These are phyloP conservation scores for Plasmodium inui DNA, from an alignment of 169 alveolate species.

Conservation along the genomic window DNA sequence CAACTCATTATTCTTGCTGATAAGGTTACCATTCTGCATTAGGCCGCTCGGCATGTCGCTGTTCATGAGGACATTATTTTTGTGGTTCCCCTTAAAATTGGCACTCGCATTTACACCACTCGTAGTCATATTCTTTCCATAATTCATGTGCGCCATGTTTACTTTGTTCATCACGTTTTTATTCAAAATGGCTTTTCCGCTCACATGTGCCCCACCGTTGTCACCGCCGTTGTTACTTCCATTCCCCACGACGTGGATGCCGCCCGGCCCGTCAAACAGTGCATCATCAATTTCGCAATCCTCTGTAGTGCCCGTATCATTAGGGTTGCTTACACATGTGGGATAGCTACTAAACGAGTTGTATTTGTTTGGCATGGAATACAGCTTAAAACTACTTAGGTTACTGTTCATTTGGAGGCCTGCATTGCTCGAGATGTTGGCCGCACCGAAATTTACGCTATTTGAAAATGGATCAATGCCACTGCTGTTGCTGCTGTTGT, in stretches of 20 bases:
- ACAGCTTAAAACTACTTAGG: conserved; percentile 3
- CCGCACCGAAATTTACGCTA: conserved; percentile 4
- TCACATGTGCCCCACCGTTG: not conserved
- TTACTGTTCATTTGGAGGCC: conserved; percentile 7
- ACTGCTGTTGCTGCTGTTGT: not conserved
- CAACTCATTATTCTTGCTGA: conserved; percentile 1
- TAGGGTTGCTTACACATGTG: not conserved
- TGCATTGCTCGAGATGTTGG: conserved; percentile 4
- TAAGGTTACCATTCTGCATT: conserved; percentile 3
- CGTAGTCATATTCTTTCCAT: conserved; percentile 6
- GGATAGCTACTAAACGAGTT: conserved; percentile 21
- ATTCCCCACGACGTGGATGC: not conserved
- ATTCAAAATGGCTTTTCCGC: conserved; percentile 5
- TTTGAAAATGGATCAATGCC: conserved; percentile 5
- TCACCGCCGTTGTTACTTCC: not conserved
- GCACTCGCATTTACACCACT: not conserved
- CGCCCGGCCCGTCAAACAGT: conserved; percentile 1
- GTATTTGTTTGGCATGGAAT: conserved; percentile 10
- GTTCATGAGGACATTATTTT: not conserved
- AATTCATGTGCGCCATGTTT: conserved; percentile 4
- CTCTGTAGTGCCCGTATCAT: conserved; percentile 3
- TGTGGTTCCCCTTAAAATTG: conserved; percentile 15
- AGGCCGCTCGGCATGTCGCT: not conserved
- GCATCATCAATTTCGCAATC: conserved; percentile 10
- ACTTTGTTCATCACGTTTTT: conserved; percentile 11